These are phyloP conservation scores for Sesbania bispinosa DNA, from an alignment of 306 rosid genomes.

Conservation along the genomic window DNA sequence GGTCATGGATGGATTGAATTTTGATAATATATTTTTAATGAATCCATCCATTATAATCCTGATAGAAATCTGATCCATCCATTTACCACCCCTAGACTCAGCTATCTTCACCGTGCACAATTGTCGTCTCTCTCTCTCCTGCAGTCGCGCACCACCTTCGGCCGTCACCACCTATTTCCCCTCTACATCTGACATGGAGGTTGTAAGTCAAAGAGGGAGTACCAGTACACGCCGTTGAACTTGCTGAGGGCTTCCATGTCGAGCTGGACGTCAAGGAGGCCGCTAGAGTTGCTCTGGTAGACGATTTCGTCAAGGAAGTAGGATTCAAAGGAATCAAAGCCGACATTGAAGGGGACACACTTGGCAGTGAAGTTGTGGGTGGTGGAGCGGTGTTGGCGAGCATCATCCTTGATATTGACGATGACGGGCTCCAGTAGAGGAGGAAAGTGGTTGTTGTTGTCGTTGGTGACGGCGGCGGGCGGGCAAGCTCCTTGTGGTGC, in stretches of 20 bases:
- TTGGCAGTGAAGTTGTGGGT: constrained; percentile 51
- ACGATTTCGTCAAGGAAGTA: constrained; percentile 87
- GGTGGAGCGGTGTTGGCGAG: constrained; percentile 49
- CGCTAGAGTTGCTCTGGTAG: constrained; percentile 82
- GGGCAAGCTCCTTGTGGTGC: no score
- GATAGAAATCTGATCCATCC: no score
- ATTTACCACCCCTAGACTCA: no score
- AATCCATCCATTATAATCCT: no score
- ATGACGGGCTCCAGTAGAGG: constrained; percentile 31
- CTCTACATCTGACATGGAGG: no score
- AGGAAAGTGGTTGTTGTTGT: not conserved
- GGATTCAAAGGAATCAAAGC: constrained; percentile 45
- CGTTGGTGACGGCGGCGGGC: no score
- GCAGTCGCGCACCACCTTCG: no score
- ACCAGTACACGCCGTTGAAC: constrained; percentile 78
- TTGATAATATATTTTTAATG: no score
- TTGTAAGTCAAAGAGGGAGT: constrained; percentile 64
- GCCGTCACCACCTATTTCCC: no score
- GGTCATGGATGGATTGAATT: no score
- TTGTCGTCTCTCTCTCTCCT: no score
- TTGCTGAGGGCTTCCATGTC: constrained; percentile 55
- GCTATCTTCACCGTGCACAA: no score
- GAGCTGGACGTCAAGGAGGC: constrained; percentile 73
- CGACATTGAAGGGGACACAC: constrained; percentile 67
- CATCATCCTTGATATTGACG: constrained; percentile 66